Conservation (phyloP, 306 rosid species). For the Notholithocarpus densiflorus region DNA sequence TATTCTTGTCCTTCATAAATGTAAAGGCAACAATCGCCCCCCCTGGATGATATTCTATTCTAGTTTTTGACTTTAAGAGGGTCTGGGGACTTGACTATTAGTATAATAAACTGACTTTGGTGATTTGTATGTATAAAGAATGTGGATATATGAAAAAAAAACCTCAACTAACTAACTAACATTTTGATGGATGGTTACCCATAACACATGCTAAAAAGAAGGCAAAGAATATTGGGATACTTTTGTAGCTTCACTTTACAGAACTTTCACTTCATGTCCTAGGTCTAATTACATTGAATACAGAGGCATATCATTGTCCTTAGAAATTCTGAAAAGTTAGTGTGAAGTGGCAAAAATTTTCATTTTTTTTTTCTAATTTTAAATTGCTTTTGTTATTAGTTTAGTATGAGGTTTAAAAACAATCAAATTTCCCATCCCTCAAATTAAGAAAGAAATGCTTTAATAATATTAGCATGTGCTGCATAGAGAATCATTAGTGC, state of each 20-base stretch:
- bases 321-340: constrained; percentile 5
- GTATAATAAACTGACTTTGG: too few relatives aligned
- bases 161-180: not conserved
- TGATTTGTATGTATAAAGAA: too few relatives aligned
- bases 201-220: constrained; percentile 22
- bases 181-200: constrained; percentile 36
- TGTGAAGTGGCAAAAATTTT: not conserved
- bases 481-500: not conserved
- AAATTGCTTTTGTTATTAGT: not conserved
- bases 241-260: constrained; percentile 39
- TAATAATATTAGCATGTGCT: not conserved
- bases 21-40: constrained; percentile 11
- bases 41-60: not conserved
- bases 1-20: constrained; percentile 28
- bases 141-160: not conserved
- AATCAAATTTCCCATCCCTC: constrained; percentile 37
- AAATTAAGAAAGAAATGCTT: constrained; percentile 19
- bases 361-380: not conserved
- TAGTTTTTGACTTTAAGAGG: too few relatives aligned
- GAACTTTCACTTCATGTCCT: constrained; percentile 33
- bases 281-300: constrained; percentile 38
- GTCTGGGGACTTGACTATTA: too few relatives aligned
- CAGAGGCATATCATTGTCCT: constrained; percentile 41
- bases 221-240: constrained; percentile 33
- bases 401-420: not conserved